Evolutionary conservation across 2,329 filamentous ascomycete species (phyloP).

Genomic region (Aspergillus ochraceus): DNA sequence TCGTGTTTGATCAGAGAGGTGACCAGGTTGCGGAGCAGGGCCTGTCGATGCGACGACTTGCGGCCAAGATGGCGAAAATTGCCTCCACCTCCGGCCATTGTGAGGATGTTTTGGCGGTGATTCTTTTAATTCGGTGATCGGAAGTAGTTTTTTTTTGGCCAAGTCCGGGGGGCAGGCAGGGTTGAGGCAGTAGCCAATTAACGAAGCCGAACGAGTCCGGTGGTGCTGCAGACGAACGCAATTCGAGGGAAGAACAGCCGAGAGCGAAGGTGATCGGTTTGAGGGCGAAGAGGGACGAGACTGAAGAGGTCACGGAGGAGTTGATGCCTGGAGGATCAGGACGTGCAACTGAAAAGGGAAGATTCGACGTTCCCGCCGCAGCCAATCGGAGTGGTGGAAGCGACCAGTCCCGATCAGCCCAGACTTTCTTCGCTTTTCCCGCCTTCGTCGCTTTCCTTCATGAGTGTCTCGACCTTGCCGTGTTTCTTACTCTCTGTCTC

Average conservation of each 20-base stretch:
- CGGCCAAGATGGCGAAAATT: slow-evolving; percentile 90
- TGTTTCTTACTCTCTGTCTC: background rate
- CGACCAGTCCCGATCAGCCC: background rate
- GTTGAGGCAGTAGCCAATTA: background rate
- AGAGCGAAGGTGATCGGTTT: no score
- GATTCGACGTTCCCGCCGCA: slow-evolving; percentile 31
- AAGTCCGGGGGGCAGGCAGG: background rate
- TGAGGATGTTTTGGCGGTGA: slow-evolving; percentile 17
- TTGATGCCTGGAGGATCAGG: background rate
- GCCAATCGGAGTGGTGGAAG: slow-evolving; percentile 35
- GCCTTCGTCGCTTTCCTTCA: background rate
- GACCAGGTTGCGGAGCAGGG: slow-evolving; percentile 91
- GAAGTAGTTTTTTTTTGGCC: background rate
- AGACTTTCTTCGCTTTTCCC: background rate
- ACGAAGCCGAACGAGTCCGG: background rate
- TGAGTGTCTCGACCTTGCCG: background rate
- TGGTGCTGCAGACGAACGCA: background rate
- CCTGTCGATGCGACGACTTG: slow-evolving; percentile 81
- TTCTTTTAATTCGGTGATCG: background rate
- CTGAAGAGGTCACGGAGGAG: slow-evolving; percentile 7
- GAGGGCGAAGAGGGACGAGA: background rate
- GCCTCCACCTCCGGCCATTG: slow-evolving; percentile 81
- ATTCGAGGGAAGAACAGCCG: background rate
- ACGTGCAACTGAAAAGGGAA: slow-evolving; percentile 17
- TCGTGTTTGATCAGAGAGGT: slow-evolving; percentile 93